Conservation (phyloP, 768 basidiomycete genomes). For the Boletellus ananas region DNA sequence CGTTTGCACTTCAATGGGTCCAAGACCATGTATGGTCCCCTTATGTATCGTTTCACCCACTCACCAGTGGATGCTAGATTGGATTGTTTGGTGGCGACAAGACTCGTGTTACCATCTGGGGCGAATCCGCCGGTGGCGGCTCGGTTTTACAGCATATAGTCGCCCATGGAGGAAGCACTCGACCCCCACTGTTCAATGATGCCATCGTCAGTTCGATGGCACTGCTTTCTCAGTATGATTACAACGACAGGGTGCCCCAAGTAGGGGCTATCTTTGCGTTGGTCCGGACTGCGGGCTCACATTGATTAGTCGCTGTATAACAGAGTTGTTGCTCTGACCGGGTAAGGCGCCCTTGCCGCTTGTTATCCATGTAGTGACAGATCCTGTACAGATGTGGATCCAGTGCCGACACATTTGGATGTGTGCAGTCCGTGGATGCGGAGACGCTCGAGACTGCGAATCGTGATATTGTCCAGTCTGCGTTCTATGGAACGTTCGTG, state of each 20-base stretch:
- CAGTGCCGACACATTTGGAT: conserved; percentile 34
- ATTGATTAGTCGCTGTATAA: conserved; percentile 17
- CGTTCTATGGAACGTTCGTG: conserved; percentile 38
- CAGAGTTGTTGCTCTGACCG: conserved; percentile 5
- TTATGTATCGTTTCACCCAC: not conserved
- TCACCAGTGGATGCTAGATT: conserved; percentile 19
- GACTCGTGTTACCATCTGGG: conserved; percentile 34
- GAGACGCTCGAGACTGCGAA: conserved; percentile 34
- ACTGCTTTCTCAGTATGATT: conserved; percentile 33
- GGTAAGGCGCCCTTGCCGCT: conserved; percentile 6
- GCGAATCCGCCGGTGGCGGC: conserved; percentile 33
- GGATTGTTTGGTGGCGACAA: conserved; percentile 34
- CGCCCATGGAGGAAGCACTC: conserved; percentile 32
- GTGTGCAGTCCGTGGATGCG: conserved; percentile 36
- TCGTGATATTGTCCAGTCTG: conserved; percentile 25
- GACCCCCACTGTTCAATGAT: conserved; percentile 31
- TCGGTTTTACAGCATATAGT: conserved; percentile 35
- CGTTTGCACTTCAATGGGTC: conserved; percentile 34
- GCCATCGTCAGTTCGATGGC: conserved; percentile 32
- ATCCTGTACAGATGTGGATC: conserved; percentile 30
- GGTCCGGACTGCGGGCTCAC: not conserved
- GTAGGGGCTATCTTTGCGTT: conserved; percentile 7
- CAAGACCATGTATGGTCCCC: conserved; percentile 27
- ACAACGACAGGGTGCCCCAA: conserved; percentile 30
- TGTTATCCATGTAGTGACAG: conserved; percentile 1